phyloP scores from a whole-genome alignment of 352 stramenopile genomes.

The Plasmopara viticola region DNA sequence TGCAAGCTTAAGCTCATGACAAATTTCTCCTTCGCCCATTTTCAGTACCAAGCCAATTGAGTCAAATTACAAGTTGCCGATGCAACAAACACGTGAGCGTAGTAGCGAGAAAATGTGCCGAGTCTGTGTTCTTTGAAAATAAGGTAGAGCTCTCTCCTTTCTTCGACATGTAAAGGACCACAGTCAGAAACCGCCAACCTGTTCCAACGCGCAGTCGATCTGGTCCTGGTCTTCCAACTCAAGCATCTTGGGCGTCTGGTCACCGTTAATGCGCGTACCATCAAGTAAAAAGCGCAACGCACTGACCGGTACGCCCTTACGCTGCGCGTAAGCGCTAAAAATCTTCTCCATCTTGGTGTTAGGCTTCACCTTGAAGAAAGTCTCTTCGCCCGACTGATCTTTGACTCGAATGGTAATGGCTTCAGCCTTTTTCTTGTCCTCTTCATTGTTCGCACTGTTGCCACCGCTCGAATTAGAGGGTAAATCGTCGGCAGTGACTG shows the following conservation, averaged over 20 bases:
- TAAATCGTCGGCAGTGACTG: slow-evolving; percentile 55
- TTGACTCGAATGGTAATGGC: slow-evolving; percentile 87
- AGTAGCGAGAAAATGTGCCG: too few species aligned
- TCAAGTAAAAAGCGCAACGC: slow-evolving; percentile 95
- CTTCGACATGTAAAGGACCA: slow-evolving; percentile 2
- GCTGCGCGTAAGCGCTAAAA: slow-evolving; percentile 93
- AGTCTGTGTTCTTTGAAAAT: too few species aligned
- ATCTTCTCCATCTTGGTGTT: slow-evolving; percentile 99
- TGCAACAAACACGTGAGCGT: too few species aligned
- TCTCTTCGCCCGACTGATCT: slow-evolving; percentile 91
- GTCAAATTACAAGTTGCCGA: too few species aligned
- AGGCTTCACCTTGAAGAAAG: slow-evolving; percentile 99
- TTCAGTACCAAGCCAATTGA: too few species aligned
- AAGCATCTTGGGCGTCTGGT: slow-evolving; percentile 94
- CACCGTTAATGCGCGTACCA: slow-evolving; percentile 91
- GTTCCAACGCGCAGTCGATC: slow-evolving; percentile 94
- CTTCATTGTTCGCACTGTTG: slow-evolving; percentile 14
- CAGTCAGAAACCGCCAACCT: slow-evolving; percentile 58
- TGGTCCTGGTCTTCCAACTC: slow-evolving; percentile 98
- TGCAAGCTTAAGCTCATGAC: too few species aligned
- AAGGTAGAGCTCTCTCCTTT: neutral
- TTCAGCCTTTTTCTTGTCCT: slow-evolving; percentile 85
- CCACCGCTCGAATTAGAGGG: slow-evolving; percentile 31
- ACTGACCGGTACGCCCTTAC: slow-evolving; percentile 87
- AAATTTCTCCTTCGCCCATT: too few species aligned